Evolutionary conservation across 306 rosid species (phyloP).

Genomic region (Sicyos baderoa): DNA sequence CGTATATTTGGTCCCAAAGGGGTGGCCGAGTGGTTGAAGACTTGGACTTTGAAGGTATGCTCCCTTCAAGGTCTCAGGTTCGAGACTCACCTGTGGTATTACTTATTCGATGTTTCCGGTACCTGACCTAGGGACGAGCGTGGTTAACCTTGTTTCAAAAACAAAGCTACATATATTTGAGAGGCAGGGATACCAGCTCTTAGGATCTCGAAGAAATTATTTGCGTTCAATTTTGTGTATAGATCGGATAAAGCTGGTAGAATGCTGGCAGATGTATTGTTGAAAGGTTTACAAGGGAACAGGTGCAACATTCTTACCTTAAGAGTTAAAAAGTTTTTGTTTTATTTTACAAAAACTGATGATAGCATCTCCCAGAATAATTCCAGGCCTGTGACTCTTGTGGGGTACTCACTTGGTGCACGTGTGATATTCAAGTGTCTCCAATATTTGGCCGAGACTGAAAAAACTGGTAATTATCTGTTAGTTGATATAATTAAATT

Average conservation of each 20-base stretch:
- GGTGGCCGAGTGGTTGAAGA: too few relatives aligned
- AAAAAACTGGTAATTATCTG: slow-evolving; percentile 26
- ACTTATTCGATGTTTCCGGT: too few relatives aligned
- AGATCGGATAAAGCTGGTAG: slow-evolving; percentile 52
- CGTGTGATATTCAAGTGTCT: slow-evolving; percentile 41
- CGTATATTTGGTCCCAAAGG: too few relatives aligned
- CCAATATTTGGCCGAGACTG: slow-evolving; percentile 33
- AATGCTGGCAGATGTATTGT: slow-evolving; percentile 40
- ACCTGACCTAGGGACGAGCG: too few relatives aligned
- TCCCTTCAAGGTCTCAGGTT: too few relatives aligned
- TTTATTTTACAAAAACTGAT: neutral
- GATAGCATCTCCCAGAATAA: slow-evolving; percentile 8
- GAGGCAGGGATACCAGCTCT: neutral
- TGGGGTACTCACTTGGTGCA: slow-evolving; percentile 49
- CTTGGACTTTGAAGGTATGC: too few relatives aligned
- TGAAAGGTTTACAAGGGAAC: slow-evolving; percentile 45
- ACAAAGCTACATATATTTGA: neutral
- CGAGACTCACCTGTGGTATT: too few relatives aligned
- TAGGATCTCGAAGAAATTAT: neutral
- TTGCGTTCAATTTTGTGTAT: slow-evolving; percentile 11
- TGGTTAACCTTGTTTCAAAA: too few relatives aligned
- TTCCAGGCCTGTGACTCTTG: slow-evolving; percentile 50
- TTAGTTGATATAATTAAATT: too few relatives aligned
- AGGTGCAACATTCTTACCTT: slow-evolving; percentile 26
- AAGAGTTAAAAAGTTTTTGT: neutral